phyloP scores from a whole-genome alignment of 305 asterid genomes.

The Coffea humblotiana region DNA sequence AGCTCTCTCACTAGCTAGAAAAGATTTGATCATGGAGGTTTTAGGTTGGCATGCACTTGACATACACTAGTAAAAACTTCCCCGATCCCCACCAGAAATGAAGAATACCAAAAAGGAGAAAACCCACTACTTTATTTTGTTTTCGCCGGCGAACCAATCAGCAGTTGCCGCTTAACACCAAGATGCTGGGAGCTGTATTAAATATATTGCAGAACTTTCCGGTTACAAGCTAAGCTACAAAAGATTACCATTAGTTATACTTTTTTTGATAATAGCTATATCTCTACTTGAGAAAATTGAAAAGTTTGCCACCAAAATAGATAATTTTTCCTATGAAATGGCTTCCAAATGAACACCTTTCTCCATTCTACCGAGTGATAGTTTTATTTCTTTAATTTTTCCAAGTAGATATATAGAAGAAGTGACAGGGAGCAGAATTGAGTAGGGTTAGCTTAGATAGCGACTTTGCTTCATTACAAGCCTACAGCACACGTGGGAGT shows the following conservation, averaged over 20 bases:
- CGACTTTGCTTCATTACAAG: constrained; percentile 35
- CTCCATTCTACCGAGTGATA: no score
- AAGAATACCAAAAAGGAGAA: neutral
- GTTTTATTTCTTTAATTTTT: neutral
- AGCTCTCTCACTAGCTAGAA: neutral
- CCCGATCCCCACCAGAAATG: neutral
- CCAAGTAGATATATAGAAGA: neutral
- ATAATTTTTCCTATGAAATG: neutral
- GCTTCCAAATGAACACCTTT: neutral
- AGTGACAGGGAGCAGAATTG: constrained; percentile 19
- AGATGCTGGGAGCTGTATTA: constrained; percentile 9
- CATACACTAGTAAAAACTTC: constrained; percentile 10
- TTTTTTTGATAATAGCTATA: neutral
- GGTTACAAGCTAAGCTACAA: neutral
- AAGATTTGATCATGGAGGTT: constrained; percentile 13
- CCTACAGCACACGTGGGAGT: constrained; percentile 34
- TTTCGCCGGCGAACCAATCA: constrained; percentile 43
- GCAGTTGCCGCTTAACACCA: constrained; percentile 29
- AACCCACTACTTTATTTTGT: constrained; percentile 1
- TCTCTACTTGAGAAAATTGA: neutral
- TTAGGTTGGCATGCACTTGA: constrained; percentile 45
- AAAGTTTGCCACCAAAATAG: neutral
- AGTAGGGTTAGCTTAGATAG: constrained; percentile 15
- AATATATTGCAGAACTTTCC: no score
- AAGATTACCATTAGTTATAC: neutral